Evolutionary conservation across 2,329 filamentous ascomycete species (phyloP).

Genomic region (Tothia fuscella): DNA sequence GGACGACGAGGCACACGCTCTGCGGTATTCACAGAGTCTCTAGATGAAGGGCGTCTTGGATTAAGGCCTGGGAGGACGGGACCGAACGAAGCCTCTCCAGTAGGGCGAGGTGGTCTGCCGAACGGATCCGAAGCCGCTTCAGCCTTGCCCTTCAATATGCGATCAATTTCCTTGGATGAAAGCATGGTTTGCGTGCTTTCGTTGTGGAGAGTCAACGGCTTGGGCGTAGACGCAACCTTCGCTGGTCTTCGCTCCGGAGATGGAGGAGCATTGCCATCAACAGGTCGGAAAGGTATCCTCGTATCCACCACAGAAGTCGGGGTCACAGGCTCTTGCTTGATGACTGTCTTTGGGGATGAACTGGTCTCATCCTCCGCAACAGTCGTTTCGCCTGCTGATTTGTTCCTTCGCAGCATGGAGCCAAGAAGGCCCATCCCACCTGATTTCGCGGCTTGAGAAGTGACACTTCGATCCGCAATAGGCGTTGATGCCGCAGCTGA

Average conservation of each 20-base stretch:
- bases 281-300: slow-evolving; percentile 18
- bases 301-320: background rate
- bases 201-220: slow-evolving; percentile 31
- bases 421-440: slow-evolving; percentile 3
- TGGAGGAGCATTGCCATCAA: slow-evolving; percentile 16
- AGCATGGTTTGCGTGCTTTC: slow-evolving; percentile 72
- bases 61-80: background rate
- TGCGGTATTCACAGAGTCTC: slow-evolving; percentile 10
- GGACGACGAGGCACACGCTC: slow-evolving; percentile 39
- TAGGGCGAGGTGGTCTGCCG: background rate
- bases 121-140: background rate
- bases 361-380: slow-evolving; percentile 56
- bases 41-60: slow-evolving; percentile 12
- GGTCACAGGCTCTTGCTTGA: background rate
- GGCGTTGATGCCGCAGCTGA: background rate
- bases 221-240: slow-evolving; percentile 5
- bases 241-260: slow-evolving; percentile 4
- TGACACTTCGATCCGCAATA: background rate
- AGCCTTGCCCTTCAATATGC: slow-evolving; percentile 49
- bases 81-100: background rate
- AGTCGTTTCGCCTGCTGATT: slow-evolving; percentile 22
- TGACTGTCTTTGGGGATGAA: slow-evolving; percentile 30
- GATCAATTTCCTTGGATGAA: slow-evolving; percentile 71
- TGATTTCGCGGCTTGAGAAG: slow-evolving; percentile 4
- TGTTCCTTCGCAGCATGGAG: slow-evolving; percentile 2